These are phyloP conservation scores for Carpinus viminea DNA, from an alignment of 306 rosid species.

Conservation along the genomic window DNA sequence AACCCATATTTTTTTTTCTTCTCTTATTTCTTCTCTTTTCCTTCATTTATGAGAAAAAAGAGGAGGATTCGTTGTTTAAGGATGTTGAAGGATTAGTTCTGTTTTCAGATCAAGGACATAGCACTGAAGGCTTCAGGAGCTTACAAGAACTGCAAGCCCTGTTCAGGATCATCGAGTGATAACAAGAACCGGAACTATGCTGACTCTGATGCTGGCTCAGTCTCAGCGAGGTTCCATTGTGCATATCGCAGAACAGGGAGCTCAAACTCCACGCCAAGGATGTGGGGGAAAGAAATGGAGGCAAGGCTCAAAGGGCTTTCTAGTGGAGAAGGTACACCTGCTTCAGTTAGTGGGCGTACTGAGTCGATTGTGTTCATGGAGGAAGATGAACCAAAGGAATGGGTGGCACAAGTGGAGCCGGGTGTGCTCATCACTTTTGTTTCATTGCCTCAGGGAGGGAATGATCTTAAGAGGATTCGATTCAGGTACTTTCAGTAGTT, in stretches of 20 bases:
- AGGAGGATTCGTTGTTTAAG: conserved; percentile 15
- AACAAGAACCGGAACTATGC: conserved; percentile 51
- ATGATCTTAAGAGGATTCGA: conserved; percentile 91
- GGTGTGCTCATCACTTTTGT: conserved; percentile 97
- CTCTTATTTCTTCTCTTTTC: conserved; percentile 10
- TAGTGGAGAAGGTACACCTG: conserved; percentile 94
- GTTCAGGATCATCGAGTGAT: conserved; percentile 67
- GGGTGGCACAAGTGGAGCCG: conserved; percentile 98
- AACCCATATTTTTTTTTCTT: conserved; percentile 10
- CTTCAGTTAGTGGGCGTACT: conserved; percentile 77
- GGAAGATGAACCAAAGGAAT: conserved; percentile 92
- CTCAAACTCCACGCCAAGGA: conserved; percentile 80
- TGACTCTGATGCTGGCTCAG: conserved; percentile 79
- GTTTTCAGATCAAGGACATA: conserved; percentile 87
- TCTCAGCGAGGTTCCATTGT: conserved; percentile 75
- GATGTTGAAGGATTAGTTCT: conserved; percentile 6
- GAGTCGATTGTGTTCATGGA: conserved; percentile 86
- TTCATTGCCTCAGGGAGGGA: conserved; percentile 91
- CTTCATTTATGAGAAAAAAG: background rate
- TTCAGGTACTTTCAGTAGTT: conserved; percentile 68
- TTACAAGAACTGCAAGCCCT: conserved; percentile 90
- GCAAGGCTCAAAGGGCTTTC: conserved; percentile 75
- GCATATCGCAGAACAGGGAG: conserved; percentile 78
- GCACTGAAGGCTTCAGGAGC: conserved; percentile 97
- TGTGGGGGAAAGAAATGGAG: conserved; percentile 90